Base-by-base conservation (phyloP, 1,284 basidiomycete genomes). In the Rhodotorula sp. region DNA sequence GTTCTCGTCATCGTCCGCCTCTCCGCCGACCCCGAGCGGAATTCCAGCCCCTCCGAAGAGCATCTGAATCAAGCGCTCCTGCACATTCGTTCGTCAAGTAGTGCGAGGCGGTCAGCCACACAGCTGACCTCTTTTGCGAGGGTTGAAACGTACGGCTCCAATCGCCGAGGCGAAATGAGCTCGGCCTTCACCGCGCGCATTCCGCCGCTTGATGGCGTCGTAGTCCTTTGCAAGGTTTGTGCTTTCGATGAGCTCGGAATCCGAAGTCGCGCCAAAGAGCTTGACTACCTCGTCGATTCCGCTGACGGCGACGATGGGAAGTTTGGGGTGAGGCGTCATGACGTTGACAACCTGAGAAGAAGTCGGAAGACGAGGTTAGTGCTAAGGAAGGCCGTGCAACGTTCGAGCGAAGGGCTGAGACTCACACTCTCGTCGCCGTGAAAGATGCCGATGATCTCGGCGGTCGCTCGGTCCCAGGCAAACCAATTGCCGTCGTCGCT, bases 211-310 rank as follows among this genome's bases (percentile, higher is more conserved):
- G 51, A 62, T 62, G 17, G 51, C 42, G 10, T 61, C 66, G 54
- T 42, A 55, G 83, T 95, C 94, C 42, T 88, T 91, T 79, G 95
- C 92, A 80, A 95, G 90, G 85, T 93, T 93, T 77, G 88, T 79
- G 58, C 86, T 87, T 29, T 61, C 18, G 6, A n/a, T 44, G 12
- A 30, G 60, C 72, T 85, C 85, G 2, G 76, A 70, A 4, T 82
- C 81, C 12, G 81, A 78, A 6, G 84, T 82, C 17, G 91, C 89
- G 0, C 87, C 86, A 80, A 93, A 93, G 54, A 93, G 80, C 84
- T 96, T 96, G 71, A 95, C 85, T 1, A 91, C 92, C 12, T 85
- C 84, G 79, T 96, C 94, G 70, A 97, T 95, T 1, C 94, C 72
- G 78, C 89, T 91, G 51, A 91, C 88, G 2, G 93, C 93, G 42